Evolutionary conservation across 805 yeast genomes (phyloP).

Genomic region (Starmera dryadoides): DNA sequence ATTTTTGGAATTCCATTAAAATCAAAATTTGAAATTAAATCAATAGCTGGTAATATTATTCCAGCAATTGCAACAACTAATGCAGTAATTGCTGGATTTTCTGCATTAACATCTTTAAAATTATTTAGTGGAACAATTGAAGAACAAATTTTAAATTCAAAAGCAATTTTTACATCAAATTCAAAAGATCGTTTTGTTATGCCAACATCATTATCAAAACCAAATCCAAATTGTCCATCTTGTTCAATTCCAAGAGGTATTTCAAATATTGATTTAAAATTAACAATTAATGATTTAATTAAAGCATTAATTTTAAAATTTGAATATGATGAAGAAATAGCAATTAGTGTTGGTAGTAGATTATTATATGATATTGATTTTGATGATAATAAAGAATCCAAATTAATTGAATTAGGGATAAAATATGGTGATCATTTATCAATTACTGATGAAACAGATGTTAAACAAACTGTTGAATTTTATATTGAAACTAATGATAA

Average conservation of each 20-base stretch:
- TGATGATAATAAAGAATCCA: constrained; percentile 59
- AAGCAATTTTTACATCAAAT: constrained; percentile 45
- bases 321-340: constrained; percentile 45
- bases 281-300: constrained; percentile 46
- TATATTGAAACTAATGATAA: constrained; percentile 30
- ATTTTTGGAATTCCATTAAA: constrained; percentile 65
- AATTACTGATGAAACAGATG: constrained; percentile 77
- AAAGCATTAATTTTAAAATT: constrained; percentile 40
- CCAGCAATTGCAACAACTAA: constrained; percentile 99
- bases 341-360: constrained; percentile 47
- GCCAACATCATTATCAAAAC: constrained; percentile 51
- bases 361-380: constrained; percentile 82
- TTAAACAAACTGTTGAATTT: constrained; percentile 54
- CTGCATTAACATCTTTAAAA: constrained; percentile 66
- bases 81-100: constrained; percentile 89
- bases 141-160: constrained; percentile 26
- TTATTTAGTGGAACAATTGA: constrained; percentile 28
- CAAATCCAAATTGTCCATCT: constrained; percentile 67
- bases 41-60: constrained; percentile 94
- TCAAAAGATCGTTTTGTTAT: constrained; percentile 58
- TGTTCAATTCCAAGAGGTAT: constrained; percentile 53
- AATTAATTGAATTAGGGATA: constrained; percentile 48
- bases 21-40: constrained; percentile 82
- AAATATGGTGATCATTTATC: constrained; percentile 54
- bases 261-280: constrained; percentile 25